Evolutionary conservation across 2,329 filamentous ascomycete genomes (phyloP), one percentile per base, ranked within the genome.

Genomic region (Periconia macrospinosa): DNA sequence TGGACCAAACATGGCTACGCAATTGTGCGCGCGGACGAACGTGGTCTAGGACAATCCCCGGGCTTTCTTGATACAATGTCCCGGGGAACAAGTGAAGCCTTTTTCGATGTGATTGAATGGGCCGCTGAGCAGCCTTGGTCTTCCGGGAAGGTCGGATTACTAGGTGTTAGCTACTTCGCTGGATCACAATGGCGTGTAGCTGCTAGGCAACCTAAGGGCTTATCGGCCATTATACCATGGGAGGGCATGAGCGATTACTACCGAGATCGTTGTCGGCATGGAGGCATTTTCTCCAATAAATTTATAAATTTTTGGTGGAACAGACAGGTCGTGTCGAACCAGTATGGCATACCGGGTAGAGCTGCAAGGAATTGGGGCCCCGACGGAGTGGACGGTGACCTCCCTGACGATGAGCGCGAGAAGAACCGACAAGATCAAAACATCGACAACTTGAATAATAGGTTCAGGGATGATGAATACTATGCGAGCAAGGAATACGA

Each of bases 401-500:
- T 87, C 0, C 67, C 79, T 0, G 80, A 81, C 1, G 82, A 83
- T 6, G 79, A 80, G 18, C 76, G 83, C 1, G 73, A 63, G 2
- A 67, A 69, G 33, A 84, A 83, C 61, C 75, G 83, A 41, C 66
- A 67, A 52, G 69, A 72, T 44, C 68, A 72, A 42, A 70, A 61
- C 3, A 66, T 70, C 45, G 68, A 71, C 37, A 72, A 60, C 8
- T 47, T 61, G 13, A 71, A 68, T 1, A 79, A 85, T 65, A 72
- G 70, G 10, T 90, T 83, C 71, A 81, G 84, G 0, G 86, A 90
- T 54, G 79, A 89, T 0, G 66, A 75, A 0, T 88, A 88, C 70
- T 88, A 88, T 54, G 80, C 84, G 0, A 83, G 80, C 42, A 87
- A 85, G 61, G 86, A 89, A 47, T 89, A 86, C 60, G 75, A 83